Conservation (phyloP, 2,329 filamentous ascomycete genomes). For the Camptophora hylomeconis region DNA sequence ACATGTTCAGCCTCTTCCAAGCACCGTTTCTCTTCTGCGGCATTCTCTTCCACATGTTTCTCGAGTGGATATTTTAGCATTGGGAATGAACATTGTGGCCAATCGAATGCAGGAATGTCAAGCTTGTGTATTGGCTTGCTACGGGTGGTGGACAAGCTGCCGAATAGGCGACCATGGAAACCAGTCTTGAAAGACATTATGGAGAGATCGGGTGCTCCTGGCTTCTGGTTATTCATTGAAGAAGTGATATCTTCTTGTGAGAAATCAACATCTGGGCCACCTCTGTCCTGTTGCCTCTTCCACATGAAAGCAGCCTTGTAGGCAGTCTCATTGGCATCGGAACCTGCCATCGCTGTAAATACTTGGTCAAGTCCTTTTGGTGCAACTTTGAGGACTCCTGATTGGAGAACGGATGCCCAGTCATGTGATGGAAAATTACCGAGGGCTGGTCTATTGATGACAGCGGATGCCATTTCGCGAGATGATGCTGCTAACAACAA, state of each 20-base stretch:
- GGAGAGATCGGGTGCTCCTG: conserved; percentile 65
- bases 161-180: conserved; percentile 86
- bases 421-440: conserved; percentile 78
- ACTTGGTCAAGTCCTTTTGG: conserved; percentile 77
- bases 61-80: conserved; percentile 75
- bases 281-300: conserved; percentile 67
- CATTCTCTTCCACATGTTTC: conserved; percentile 66
- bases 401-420: conserved; percentile 68
- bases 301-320: conserved; percentile 97
- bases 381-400: conserved; percentile 68
- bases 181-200: conserved; percentile 80
- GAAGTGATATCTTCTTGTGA: conserved; percentile 60
- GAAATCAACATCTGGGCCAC: conserved; percentile 65
- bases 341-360: conserved; percentile 79
- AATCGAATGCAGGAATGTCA: conserved; percentile 89
- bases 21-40: conserved; percentile 65
- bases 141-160: conserved; percentile 73
- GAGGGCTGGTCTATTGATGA: conserved; percentile 63
- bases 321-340: conserved; percentile 85
- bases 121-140: conserved; percentile 92
- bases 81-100: conserved; percentile 84
- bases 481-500: conserved; percentile 57
- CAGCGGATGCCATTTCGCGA: conserved; percentile 62
- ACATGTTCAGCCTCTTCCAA: conserved; percentile 73
- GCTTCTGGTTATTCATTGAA: conserved; percentile 68